phyloP scores from a whole-genome alignment of 305 asterid species.

The Caryopteris hybrid region DNA sequence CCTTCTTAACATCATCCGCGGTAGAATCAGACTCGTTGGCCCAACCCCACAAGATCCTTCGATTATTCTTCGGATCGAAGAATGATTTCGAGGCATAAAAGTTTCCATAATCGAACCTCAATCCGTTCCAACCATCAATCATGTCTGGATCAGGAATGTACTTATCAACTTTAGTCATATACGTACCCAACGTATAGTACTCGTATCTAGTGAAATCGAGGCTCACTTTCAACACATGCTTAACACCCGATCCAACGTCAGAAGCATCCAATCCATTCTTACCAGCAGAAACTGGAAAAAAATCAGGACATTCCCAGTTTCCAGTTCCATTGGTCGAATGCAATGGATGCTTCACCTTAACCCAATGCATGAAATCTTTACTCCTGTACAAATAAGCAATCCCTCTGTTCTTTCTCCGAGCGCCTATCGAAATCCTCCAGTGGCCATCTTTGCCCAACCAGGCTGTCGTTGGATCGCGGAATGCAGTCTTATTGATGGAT shows the following conservation, averaged over 20 bases:
- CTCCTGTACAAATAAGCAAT: conserved; percentile 35
- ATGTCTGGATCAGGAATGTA: conserved; percentile 39
- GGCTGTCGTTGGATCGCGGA: conserved; percentile 55
- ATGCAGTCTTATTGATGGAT: conserved; percentile 29
- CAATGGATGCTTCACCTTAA: conserved; percentile 31
- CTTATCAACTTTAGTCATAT: conserved; percentile 19
- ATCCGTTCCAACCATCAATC: conserved; percentile 44
- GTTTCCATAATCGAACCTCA: conserved; percentile 51
- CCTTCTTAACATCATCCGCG: conserved; percentile 24
- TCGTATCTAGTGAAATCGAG: conserved; percentile 40
- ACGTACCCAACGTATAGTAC: conserved; percentile 45
- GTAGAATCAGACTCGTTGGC: conserved; percentile 44
- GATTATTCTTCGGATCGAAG: conserved; percentile 31
- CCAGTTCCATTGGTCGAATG: conserved; percentile 29
- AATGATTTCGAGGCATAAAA: conserved; percentile 53
- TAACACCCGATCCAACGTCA: conserved; percentile 19
- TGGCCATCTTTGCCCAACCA: conserved; percentile 40
- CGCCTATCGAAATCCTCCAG: conserved; percentile 35
- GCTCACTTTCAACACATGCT: conserved; percentile 45
- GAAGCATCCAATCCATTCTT: conserved; percentile 39
- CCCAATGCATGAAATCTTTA: conserved; percentile 39
- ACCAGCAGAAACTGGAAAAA: conserved; percentile 38
- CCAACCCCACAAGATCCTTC: conserved; percentile 63
- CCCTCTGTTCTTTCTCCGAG: conserved; percentile 25
- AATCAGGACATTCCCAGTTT: conserved; percentile 57